phyloP scores from a whole-genome alignment of 2,329 filamentous ascomycete species.

The Penicillium fuscoglaucum region DNA sequence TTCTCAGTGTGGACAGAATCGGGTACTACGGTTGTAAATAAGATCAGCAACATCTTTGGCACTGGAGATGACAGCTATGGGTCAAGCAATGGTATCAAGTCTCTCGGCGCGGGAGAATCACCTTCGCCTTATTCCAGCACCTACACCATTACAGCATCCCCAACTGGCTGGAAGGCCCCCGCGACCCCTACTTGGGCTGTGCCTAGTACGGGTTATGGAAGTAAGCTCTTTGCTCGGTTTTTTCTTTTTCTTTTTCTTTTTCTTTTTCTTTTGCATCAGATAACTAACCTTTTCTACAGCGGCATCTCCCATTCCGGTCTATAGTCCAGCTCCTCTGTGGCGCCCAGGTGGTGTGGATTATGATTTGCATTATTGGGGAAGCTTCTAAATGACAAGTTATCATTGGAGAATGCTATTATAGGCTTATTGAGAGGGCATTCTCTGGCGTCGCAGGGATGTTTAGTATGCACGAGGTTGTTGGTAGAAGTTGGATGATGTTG shows the following conservation, averaged over 20 bases:
- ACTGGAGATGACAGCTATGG: conserved; percentile 31
- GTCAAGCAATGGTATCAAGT: neutral
- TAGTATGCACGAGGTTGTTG: neutral
- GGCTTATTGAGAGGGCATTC: neutral
- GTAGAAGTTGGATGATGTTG: neutral
- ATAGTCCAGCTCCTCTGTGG: conserved; percentile 37
- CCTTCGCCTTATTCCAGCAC: conserved; percentile 15
- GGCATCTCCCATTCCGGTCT: conserved; percentile 33
- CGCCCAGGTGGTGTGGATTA: conserved; percentile 31
- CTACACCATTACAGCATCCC: conserved; percentile 33
- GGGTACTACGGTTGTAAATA: conserved; percentile 30
- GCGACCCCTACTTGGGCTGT: conserved; percentile 34
- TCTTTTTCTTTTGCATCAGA: neutral
- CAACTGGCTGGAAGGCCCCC: conserved; percentile 30
- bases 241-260: neutral
- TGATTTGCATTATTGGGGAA: conserved; percentile 35
- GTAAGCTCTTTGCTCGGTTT: neutral
- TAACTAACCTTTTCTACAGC: neutral
- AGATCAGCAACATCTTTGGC: conserved; percentile 40
- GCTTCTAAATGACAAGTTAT: conserved; percentile 14
- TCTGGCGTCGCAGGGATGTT: neutral
- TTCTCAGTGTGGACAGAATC: conserved; percentile 39
- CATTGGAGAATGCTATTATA: neutral
- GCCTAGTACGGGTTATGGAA: conserved; percentile 36
- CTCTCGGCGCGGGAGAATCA: neutral